Evolutionary conservation across 768 basidiomycete species (phyloP).

Genomic region (Leccinum variicolor): DNA sequence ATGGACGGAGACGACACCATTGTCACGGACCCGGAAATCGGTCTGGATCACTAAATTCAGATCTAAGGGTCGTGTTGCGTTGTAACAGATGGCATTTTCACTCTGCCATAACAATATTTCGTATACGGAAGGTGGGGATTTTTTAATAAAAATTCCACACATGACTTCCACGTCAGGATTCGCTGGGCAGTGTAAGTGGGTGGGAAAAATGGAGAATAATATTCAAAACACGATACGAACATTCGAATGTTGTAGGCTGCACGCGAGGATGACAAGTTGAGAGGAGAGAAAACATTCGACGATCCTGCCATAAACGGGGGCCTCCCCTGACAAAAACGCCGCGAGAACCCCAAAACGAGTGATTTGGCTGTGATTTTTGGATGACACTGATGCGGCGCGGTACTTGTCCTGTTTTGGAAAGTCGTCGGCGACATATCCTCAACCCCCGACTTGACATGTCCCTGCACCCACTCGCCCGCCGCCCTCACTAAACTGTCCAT

Average conservation of each 20-base stretch:
- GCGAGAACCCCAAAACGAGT: constrained; percentile 26
- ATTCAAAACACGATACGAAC: constrained; percentile 7
- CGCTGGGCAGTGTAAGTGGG: constrained; percentile 20
- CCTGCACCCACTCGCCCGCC: constrained; percentile 11
- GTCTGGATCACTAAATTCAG: constrained; percentile 60
- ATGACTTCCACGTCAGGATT: constrained; percentile 28
- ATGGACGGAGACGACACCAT: constrained; percentile 38
- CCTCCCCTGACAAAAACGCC: constrained; percentile 20
- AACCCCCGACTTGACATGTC: constrained; percentile 19
- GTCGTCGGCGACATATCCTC: constrained; percentile 26
- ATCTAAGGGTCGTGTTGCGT: constrained; percentile 71
- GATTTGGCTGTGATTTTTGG: constrained; percentile 18
- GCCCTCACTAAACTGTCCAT: constrained; percentile 19
- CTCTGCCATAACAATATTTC: constrained; percentile 39
- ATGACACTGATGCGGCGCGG: constrained; percentile 22
- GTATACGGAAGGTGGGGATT: constrained; percentile 42
- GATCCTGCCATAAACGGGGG: constrained; percentile 26
- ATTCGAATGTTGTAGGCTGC: background rate
- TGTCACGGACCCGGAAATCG: constrained; percentile 40
- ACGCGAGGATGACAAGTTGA: background rate
- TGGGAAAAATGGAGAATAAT: constrained; percentile 16
- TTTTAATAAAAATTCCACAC: constrained; percentile 39
- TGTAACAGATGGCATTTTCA: constrained; percentile 40
- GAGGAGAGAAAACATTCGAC: constrained; percentile 13
- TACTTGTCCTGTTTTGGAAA: constrained; percentile 20